Conservation (phyloP, 1,284 basidiomycete genomes). For the Fomitopsis schrenkii region DNA sequence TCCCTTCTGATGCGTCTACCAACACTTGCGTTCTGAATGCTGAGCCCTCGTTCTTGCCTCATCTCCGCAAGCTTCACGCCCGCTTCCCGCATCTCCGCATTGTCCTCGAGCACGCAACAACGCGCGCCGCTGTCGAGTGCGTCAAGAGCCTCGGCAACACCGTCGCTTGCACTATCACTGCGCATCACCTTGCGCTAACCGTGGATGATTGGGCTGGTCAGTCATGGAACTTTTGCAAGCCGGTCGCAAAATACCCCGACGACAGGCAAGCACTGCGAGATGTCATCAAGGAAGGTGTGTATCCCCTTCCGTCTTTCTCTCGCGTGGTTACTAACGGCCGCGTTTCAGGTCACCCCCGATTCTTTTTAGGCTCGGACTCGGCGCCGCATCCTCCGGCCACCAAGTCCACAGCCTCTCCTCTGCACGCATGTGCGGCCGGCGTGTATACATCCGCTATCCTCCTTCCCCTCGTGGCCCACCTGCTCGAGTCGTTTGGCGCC, state of each 20-base stretch:
- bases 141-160: conserved; percentile 84
- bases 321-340: background rate
- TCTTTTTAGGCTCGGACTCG: conserved; percentile 98
- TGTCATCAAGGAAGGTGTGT: conserved; percentile 73
- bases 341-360: conserved; percentile 79
- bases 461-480: conserved; percentile 81
- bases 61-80: conserved; percentile 80
- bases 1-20: conserved; percentile 85
- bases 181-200: conserved; percentile 92
- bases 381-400: conserved; percentile 86
- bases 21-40: conserved; percentile 95
- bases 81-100: conserved; percentile 93
- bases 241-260: conserved; percentile 94
- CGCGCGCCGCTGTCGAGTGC: conserved; percentile 89
- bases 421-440: conserved; percentile 85
- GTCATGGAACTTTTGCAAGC: conserved; percentile 97
- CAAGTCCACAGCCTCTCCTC: conserved; percentile 76
- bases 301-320: background rate
- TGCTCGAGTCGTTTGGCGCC: conserved; percentile 85
- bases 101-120: conserved; percentile 99
- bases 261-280: conserved; percentile 85
- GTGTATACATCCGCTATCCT: conserved; percentile 91
- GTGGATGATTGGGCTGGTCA: conserved; percentile 99
- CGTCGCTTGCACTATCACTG: conserved; percentile 96
- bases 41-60: conserved; percentile 87